Evolutionary conservation across 139 green algal species (phyloP), one percentile per base, ranked within the genome.

Genomic region (Micromonas pusilla): DNA sequence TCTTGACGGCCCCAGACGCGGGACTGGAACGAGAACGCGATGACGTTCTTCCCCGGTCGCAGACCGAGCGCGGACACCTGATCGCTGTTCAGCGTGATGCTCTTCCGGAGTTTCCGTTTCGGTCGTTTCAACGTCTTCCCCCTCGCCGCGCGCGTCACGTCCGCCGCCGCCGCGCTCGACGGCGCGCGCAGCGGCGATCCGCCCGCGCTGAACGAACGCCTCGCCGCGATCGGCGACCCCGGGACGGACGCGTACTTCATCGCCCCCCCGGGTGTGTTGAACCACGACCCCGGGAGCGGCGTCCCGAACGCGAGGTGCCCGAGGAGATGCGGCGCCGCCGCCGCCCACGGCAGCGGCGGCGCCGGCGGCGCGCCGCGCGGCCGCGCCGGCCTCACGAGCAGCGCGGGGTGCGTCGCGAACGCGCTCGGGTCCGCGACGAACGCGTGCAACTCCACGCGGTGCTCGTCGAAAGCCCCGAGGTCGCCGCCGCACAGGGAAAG

Each of bases 1-100:
- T 82, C 39, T 38, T 87, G 83, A 25, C 30, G 34, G 19, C 83
- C 83, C 52, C 52, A 74, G 9, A 87, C 52, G 52, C 77, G 57
- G 5, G 74, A 81, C 20, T 78, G 78, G 78, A 92, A 88, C 36
- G 70, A 88, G 81, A 94, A 96, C n/a, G 77, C 80, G 66, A 97
- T 88, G 30, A 82, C 90, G 85, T 96, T 97, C 67, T 90, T 86
- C 6, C 92, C 92, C 19, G 85, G 63, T 23, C 83, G 54, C 63
- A 96, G 83, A 52, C 76, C 81, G 80, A 97, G 84, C 45, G 31
- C 38, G 19, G 65, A 81, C 54, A 97, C 85, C 87, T 96, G 21
- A 1, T 70, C 53, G 5, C 20, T 4, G 21, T 39, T 5, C 30
- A 31, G 33, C 66, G 26, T 28, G 19, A 73, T n/a, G 39, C 3